These are phyloP conservation scores for Exidia glandulosa DNA, from an alignment of 768 basidiomycete genomes.

Conservation along the genomic window DNA sequence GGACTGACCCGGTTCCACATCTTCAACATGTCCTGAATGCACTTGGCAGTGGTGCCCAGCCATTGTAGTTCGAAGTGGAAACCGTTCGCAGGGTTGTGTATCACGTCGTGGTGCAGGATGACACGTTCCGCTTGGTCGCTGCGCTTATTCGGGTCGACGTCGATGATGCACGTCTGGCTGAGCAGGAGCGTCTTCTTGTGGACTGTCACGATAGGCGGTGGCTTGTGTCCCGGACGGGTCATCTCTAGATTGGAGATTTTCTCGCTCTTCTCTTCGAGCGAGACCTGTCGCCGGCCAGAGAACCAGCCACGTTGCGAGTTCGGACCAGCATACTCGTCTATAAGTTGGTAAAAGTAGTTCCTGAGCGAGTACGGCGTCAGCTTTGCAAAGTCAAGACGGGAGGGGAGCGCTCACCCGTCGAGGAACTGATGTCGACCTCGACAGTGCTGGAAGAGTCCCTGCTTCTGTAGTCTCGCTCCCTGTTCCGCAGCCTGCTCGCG, in stretches of 20 bases:
- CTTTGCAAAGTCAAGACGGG: background rate
- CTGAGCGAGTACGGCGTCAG: conserved; percentile 26
- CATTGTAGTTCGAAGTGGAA: conserved; percentile 98
- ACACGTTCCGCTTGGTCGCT: conserved; percentile 75
- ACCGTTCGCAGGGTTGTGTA: conserved; percentile 88
- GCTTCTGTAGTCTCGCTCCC: conserved; percentile 65
- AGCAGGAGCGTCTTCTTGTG: conserved; percentile 53
- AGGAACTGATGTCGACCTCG: conserved; percentile 69
- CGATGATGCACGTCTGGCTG: conserved; percentile 85
- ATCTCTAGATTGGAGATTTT: background rate
- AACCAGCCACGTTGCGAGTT: conserved; percentile 68
- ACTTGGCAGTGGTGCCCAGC: conserved; percentile 88
- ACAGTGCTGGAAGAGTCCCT: conserved; percentile 81
- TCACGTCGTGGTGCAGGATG: conserved; percentile 85
- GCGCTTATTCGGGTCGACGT: conserved; percentile 61
- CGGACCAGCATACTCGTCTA: conserved; percentile 66
- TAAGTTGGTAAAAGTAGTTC: conserved; percentile 82
- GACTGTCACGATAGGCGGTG: background rate
- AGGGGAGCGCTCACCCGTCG: conserved; percentile 52
- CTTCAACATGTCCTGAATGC: conserved; percentile 79
- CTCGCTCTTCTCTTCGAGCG: conserved; percentile 25
- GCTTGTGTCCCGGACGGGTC: conserved; percentile 33
- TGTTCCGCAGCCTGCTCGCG: conserved; percentile 70
- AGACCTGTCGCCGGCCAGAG: conserved; percentile 33
- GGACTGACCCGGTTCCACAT: conserved; percentile 62